Percentiles rank a stretch among this genome's conserved stretches.
These are phyloP conservation scores for Saccharomyces hybrid DNA, from an alignment of 1,139 yeast species.

Conservation along the genomic window DNA sequence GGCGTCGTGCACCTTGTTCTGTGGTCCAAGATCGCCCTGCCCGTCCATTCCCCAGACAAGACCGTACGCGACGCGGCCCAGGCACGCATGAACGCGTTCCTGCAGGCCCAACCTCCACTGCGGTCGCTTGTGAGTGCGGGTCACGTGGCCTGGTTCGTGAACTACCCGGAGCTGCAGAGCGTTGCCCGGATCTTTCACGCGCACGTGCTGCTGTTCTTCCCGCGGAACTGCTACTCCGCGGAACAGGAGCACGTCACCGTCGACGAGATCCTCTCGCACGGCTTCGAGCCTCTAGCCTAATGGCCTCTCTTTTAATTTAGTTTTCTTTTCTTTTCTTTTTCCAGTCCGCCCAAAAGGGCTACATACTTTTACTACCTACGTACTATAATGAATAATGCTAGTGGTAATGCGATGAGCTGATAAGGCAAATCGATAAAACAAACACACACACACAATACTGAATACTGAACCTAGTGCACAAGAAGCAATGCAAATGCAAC, in stretches of 20 bases:
- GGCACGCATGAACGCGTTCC: slow-evolving; percentile 6
- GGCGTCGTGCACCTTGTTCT: slow-evolving; percentile 35
- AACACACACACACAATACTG: not conserved
- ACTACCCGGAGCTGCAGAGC: slow-evolving; percentile 55
- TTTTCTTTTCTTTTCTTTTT: not conserved
- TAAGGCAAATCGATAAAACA: not conserved
- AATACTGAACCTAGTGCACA: not conserved
- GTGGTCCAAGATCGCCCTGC: slow-evolving; percentile 39
- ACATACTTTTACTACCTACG: not conserved
- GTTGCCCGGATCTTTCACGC: slow-evolving; percentile 53
- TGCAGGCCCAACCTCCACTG: not conserved
- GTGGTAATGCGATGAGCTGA: slow-evolving; percentile 7
- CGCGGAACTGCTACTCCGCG: not conserved
- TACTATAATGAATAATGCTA: not conserved
- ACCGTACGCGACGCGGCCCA: slow-evolving; percentile 9
- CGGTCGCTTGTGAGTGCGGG: not conserved
- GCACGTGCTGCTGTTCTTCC: slow-evolving; percentile 38
- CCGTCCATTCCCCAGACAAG: slow-evolving; percentile 25
- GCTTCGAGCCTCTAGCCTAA: not conserved
- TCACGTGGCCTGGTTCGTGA: slow-evolving; percentile 46
- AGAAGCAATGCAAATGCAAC: slow-evolving; percentile 8
- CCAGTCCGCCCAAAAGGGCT: not conserved
- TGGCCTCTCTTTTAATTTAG: too few species aligned
- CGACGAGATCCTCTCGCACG: not conserved
- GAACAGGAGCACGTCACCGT: not conserved